Evolutionary conservation across 2,329 filamentous ascomycete genomes (phyloP).

Genomic region (Fusarium tupiense): DNA sequence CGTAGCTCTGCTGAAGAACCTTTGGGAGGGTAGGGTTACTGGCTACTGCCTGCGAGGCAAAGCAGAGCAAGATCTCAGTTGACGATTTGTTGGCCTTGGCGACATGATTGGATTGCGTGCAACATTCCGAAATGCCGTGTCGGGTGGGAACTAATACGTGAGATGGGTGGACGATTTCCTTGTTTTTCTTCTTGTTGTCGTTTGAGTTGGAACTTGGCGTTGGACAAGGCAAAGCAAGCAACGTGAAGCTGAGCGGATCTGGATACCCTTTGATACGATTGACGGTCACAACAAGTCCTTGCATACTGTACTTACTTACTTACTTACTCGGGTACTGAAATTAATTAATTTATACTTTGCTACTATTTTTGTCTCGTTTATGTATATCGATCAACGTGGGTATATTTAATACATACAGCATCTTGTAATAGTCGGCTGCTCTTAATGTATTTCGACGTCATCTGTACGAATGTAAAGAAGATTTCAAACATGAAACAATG

Average conservation of each 20-base stretch:
- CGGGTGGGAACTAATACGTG: slow-evolving; percentile 18
- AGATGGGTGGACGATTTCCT: slow-evolving; percentile 24
- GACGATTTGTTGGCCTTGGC: slow-evolving; percentile 14
- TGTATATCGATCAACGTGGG: background rate
- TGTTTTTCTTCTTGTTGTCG: slow-evolving; percentile 19
- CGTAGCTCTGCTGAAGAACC: slow-evolving; percentile 10
- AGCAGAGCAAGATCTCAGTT: background rate
- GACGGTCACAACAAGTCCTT: background rate
- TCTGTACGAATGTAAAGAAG: slow-evolving; percentile 10
- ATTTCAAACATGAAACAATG: slow-evolving; percentile 23
- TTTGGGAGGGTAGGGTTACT: background rate
- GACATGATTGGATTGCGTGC: slow-evolving; percentile 18
- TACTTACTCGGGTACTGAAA: background rate
- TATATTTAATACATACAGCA: background rate
- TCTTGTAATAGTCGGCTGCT: background rate
- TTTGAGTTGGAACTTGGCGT: slow-evolving; percentile 16
- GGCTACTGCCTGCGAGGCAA: background rate
- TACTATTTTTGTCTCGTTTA: slow-evolving; percentile 4
- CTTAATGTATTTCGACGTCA: slow-evolving; percentile 20
- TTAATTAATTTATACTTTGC: slow-evolving; percentile 12
- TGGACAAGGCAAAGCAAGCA: background rate
- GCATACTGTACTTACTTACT: background rate
- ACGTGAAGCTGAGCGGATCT: background rate
- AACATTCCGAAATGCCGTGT: slow-evolving; percentile 14
- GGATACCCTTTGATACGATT: slow-evolving; percentile 11